Percentiles rank a stretch among this genome's conserved stretches.
phyloP scores from a whole-genome alignment of 305 asterid species.

The Fraxinus angustifolia region DNA sequence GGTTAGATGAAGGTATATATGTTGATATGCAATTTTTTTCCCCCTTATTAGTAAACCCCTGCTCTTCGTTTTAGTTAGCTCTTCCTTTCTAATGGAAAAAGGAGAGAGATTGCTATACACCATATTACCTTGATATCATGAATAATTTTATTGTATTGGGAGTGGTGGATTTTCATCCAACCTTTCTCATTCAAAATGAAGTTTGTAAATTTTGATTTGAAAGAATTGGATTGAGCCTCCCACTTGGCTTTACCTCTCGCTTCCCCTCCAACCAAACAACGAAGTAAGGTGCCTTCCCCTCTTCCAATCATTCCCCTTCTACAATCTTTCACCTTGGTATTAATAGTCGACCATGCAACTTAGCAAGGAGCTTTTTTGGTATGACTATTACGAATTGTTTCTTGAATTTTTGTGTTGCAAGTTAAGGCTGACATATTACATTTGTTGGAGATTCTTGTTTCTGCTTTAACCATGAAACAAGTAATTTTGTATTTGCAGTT shows the following conservation, averaged over 20 bases:
- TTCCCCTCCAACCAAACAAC: not conserved
- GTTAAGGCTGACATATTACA: not conserved
- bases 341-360: not conserved
- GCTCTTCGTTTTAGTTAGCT: not conserved
- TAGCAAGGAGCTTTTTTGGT: not conserved
- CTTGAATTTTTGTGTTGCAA: not conserved
- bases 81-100: not conserved
- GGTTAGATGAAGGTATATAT: not conserved
- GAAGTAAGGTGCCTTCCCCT: not conserved
- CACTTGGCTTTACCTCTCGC: not conserved
- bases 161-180: not conserved
- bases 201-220: not conserved
- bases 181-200: not conserved
- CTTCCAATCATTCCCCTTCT: not conserved
- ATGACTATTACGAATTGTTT: not conserved
- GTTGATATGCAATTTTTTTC: not conserved
- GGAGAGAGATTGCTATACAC: not conserved
- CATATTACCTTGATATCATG: not conserved
- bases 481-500: not conserved
- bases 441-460: not conserved
- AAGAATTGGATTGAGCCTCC: not conserved
- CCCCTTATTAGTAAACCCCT: not conserved
- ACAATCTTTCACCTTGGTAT: not conserved
- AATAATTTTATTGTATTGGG: not conserved
- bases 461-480: not conserved